Conservation (phyloP, 768 basidiomycete species). For the Suillus occidentalis region DNA sequence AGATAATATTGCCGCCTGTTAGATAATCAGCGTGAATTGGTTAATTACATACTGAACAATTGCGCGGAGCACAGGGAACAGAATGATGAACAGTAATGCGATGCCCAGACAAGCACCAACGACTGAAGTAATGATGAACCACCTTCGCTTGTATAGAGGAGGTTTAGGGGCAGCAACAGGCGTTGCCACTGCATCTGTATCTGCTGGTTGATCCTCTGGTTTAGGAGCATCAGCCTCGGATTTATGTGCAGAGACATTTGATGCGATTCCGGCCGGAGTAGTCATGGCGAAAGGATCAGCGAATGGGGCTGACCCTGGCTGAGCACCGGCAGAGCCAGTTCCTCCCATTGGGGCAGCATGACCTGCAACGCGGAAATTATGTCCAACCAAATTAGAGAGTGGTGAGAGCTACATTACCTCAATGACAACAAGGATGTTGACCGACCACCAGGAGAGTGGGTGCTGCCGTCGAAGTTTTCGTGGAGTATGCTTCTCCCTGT, state of each 20-base stretch:
- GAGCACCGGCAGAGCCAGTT: background rate
- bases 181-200: constrained; percentile 2
- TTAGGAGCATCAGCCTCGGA: background rate
- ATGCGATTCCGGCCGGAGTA: constrained; percentile 10
- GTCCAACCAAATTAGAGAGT: background rate
- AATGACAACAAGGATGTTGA: constrained; percentile 20
- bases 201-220: background rate
- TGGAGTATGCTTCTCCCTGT: constrained; percentile 17
- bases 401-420: constrained; percentile 19
- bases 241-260: background rate
- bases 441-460: constrained; percentile 10
- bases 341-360: constrained; percentile 7
- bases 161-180: constrained; percentile 15
- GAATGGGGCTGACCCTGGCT: constrained; percentile 13
- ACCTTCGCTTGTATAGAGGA: constrained; percentile 61
- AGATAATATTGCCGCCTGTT: constrained; percentile 48
- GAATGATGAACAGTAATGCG: constrained; percentile 61
- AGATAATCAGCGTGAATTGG: constrained; percentile 51
- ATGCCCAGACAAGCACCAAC: constrained; percentile 54
- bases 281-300: constrained; percentile 9
- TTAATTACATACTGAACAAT: constrained; percentile 68
- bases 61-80: constrained; percentile 68
- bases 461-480: constrained; percentile 14
- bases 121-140: constrained; percentile 61
- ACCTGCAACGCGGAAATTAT: background rate